Evolutionary conservation across 495 filamentous ascomycete genomes (phyloP).

Genomic region (Tuber aestivum): DNA sequence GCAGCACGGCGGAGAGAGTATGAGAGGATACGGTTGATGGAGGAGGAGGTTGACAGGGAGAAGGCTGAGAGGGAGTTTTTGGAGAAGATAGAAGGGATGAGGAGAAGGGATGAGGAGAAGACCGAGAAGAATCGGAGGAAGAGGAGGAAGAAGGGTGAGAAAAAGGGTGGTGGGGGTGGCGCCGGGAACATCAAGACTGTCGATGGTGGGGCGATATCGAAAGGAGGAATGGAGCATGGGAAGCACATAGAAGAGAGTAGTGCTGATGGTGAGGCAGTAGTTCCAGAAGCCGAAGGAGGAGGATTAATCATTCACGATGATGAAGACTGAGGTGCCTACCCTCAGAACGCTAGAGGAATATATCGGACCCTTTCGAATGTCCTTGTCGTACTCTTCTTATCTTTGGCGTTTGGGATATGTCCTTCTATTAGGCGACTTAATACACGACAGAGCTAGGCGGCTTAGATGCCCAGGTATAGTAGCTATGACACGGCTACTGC

Average conservation of each 20-base stretch:
- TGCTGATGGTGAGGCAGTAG: slow-evolving; percentile 29
- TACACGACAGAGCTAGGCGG: background rate
- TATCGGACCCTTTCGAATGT: background rate
- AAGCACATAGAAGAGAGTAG: slow-evolving; percentile 16
- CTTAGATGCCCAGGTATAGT: background rate
- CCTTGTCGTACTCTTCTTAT: background rate
- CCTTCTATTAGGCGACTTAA: background rate
- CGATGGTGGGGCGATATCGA: background rate
- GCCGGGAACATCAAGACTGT: slow-evolving; percentile 24
- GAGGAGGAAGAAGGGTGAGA: slow-evolving; percentile 61
- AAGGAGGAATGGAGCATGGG: background rate
- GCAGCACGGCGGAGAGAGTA: slow-evolving; percentile 84
- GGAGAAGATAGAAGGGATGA: slow-evolving; percentile 54
- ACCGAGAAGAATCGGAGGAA: slow-evolving; percentile 68
- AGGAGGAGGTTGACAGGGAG: slow-evolving; percentile 71
- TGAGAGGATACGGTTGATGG: slow-evolving; percentile 80
- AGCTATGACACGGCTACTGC: background rate
- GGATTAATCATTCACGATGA: slow-evolving; percentile 66
- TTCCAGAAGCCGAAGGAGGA: slow-evolving; percentile 46
- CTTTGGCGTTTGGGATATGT: background rate
- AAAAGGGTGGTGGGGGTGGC: slow-evolving; percentile 44
- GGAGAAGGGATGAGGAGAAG: slow-evolving; percentile 70
- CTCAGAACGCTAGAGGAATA: background rate
- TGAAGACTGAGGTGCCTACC: slow-evolving; percentile 41
- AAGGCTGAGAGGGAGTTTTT: slow-evolving; percentile 60